phyloP scores from a whole-genome alignment of 768 basidiomycete species.

The Paxillus ammoniavirescens region DNA sequence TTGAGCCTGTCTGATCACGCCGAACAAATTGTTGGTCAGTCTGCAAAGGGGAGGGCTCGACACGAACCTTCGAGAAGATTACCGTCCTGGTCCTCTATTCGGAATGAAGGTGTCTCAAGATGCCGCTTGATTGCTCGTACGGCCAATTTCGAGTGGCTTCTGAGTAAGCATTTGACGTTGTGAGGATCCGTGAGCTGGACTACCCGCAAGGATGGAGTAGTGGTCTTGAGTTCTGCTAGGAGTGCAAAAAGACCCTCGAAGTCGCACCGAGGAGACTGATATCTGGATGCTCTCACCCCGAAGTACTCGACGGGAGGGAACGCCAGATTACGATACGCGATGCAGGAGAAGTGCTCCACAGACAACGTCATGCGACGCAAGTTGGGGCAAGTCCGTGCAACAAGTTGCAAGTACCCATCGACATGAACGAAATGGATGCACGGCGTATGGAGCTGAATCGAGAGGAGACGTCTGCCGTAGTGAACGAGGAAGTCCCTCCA shows the following conservation, averaged over 20 bases:
- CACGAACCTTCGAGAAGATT: conserved; percentile 21
- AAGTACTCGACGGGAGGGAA: conserved; percentile 19
- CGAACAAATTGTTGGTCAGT: neutral
- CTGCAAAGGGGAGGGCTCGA: neutral
- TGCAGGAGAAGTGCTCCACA: neutral
- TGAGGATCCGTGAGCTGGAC: conserved; percentile 18
- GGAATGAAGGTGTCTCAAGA: conserved; percentile 5
- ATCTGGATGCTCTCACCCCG: conserved; percentile 5
- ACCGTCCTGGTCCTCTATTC: conserved; percentile 23
- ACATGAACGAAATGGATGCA: neutral
- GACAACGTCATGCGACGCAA: conserved; percentile 21
- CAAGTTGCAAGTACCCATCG: conserved; percentile 1
- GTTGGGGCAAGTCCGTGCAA: conserved; percentile 13
- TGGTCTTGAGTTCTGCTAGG: conserved; percentile 10
- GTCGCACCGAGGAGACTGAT: conserved; percentile 1
- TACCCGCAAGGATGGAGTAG: conserved; percentile 16
- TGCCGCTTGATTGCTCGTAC: conserved; percentile 10
- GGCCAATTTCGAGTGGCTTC: conserved; percentile 10
- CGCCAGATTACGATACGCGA: neutral
- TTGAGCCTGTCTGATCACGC: conserved; percentile 14
- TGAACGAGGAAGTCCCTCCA: conserved; percentile 14
- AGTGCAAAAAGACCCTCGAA: conserved; percentile 11
- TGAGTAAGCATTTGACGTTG: conserved; percentile 18
- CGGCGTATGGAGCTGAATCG: conserved; percentile 10
- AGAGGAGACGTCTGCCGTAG: conserved; percentile 17